Percentiles rank a stretch among this genome's conserved stretches.
Conservation (phyloP, 257 asterid genomes). For the Solanum pinnatisectum region DNA sequence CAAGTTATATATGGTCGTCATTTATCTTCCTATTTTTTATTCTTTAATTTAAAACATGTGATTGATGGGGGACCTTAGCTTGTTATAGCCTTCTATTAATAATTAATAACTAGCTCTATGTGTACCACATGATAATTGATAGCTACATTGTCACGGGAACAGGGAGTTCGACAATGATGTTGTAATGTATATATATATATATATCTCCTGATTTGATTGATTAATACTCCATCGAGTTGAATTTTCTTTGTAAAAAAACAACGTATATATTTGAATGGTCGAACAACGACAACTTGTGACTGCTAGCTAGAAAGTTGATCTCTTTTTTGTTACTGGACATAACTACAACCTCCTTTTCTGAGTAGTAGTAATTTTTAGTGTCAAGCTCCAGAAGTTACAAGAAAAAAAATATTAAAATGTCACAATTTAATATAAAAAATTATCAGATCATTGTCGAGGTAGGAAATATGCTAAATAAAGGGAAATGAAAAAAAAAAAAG, state of each 20-base stretch:
- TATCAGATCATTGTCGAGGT: neutral
- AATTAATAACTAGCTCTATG: neutral
- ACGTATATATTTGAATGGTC: conserved; percentile 3
- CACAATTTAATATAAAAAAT: neutral
- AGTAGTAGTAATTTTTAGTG: neutral
- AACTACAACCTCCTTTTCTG: neutral
- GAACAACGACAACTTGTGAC: conserved; percentile 18
- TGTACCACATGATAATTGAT: neutral
- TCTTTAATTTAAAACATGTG: neutral
- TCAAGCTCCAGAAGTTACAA: neutral
- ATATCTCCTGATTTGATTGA: neutral
- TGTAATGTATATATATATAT: neutral
- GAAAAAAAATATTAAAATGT: neutral
- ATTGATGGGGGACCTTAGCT: neutral
- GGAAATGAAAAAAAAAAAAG: neutral
- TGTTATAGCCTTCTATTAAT: neutral
- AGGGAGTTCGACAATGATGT: neutral
- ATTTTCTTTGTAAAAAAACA: too few species aligned
- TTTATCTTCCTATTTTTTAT: neutral
- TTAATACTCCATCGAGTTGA: neutral
- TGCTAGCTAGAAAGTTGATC: neutral
- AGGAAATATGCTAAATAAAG: neutral
- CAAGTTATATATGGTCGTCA: neutral
- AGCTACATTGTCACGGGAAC: neutral
- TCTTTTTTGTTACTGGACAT: neutral